A percentile compares a stretch with the other conserved stretches of the same genome.
Evolutionary conservation across 1,284 basidiomycete species (phyloP).

Genomic region (Cryptococcus maquisensis): DNA sequence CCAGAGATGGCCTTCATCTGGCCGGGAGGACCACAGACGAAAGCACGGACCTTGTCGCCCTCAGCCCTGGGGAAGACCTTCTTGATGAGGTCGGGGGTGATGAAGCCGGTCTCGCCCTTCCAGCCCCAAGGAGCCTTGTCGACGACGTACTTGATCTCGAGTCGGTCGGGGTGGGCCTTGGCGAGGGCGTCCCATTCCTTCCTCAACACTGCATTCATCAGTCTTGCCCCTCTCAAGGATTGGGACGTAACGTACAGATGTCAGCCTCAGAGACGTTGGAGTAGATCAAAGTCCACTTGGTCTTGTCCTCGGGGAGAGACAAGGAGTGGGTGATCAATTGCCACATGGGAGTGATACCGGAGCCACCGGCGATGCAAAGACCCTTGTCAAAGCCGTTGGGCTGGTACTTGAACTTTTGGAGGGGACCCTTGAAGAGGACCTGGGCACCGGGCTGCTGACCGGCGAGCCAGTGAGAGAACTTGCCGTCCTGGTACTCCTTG

Average conservation of each 20-base stretch:
- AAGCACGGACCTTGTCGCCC: slow-evolving; percentile 78
- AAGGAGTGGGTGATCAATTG: slow-evolving; percentile 69
- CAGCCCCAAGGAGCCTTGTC: slow-evolving; percentile 71
- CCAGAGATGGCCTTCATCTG: slow-evolving; percentile 72
- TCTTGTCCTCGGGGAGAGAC: slow-evolving; percentile 71
- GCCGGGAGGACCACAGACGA: slow-evolving; percentile 87
- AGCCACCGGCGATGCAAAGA: slow-evolving; percentile 75
- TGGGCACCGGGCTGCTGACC: slow-evolving; percentile 71
- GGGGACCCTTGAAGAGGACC: slow-evolving; percentile 84
- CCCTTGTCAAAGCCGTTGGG: slow-evolving; percentile 81
- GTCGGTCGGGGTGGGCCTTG: slow-evolving; percentile 60
- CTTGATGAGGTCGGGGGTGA: slow-evolving; percentile 67
- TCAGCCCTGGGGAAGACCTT: slow-evolving; percentile 64
- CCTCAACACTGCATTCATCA: slow-evolving; percentile 55
- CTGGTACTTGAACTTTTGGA: slow-evolving; percentile 76
- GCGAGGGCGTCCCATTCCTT: slow-evolving; percentile 74
- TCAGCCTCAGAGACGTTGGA: slow-evolving; percentile 86
- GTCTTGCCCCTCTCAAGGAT: neutral
- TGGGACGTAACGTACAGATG: slow-evolving; percentile 54
- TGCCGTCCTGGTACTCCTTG: slow-evolving; percentile 72
- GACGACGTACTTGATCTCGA: slow-evolving; percentile 81
- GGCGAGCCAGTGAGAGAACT: slow-evolving; percentile 73
- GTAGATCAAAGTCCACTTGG: slow-evolving; percentile 89
- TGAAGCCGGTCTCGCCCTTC: slow-evolving; percentile 69
- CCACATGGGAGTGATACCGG: slow-evolving; percentile 53